Conservation (phyloP, 73 alveolate species). For the Symbiodinium natans region DNA sequence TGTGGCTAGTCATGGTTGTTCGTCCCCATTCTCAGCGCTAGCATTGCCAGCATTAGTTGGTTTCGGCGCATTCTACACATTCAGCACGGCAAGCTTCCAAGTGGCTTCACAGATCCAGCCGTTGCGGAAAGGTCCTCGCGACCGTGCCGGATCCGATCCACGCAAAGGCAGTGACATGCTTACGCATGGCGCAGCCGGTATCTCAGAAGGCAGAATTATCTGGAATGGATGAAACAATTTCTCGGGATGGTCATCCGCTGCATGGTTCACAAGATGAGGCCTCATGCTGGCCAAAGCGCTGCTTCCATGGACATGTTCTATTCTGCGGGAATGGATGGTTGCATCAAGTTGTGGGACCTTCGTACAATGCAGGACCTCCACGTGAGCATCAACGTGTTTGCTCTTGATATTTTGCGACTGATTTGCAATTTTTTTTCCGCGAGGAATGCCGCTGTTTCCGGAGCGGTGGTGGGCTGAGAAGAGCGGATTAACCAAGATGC, state of each 20-base stretch:
- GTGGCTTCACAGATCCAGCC: background rate
- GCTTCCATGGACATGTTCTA: constrained; percentile 89
- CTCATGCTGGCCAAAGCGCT: constrained; percentile 35
- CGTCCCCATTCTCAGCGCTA: background rate
- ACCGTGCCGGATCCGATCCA: constrained; percentile 31
- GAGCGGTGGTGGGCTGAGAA: background rate
- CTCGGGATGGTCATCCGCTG: no score
- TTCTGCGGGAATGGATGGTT: constrained; percentile 60
- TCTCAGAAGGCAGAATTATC: background rate
- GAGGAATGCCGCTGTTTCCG: constrained; percentile 22
- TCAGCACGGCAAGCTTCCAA: no score
- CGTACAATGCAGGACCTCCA: constrained; percentile 52
- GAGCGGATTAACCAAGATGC: no score
- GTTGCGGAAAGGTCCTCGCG: constrained; percentile 8
- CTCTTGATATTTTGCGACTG: background rate
- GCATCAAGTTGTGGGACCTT: constrained; percentile 66
- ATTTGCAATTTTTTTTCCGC: background rate
- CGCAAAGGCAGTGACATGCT: constrained; percentile 35
- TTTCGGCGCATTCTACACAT: background rate
- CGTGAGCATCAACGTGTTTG: background rate
- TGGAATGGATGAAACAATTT: no score
- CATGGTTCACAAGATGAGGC: constrained; percentile 26
- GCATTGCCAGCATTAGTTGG: background rate
- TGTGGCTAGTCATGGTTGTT: no score
- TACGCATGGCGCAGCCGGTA: constrained; percentile 71